These are phyloP conservation scores for Apiospora marii DNA, from an alignment of 2,329 filamentous ascomycete genomes.

Conservation along the genomic window DNA sequence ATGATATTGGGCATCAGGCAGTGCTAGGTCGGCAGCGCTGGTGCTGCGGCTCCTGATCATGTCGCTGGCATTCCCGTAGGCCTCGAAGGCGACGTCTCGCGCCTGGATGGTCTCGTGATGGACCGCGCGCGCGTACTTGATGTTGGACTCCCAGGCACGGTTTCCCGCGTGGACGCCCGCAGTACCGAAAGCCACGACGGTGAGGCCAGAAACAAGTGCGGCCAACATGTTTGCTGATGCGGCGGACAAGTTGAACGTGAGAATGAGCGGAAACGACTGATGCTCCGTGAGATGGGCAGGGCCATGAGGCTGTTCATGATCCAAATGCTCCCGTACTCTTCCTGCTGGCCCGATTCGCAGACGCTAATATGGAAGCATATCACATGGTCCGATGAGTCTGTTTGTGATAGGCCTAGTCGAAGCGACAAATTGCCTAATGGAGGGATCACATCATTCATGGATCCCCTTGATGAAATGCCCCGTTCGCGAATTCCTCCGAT, in stretches of 20 bases:
- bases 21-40: background rate
- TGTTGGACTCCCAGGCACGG: conserved; percentile 26
- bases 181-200: conserved; percentile 1
- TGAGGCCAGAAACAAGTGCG: background rate
- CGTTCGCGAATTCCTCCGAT: background rate
- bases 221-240: background rate
- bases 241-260: background rate
- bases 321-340: background rate
- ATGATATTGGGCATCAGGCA: conserved; percentile 1
- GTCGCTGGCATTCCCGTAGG: background rate
- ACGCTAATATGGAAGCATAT: too few relatives aligned
- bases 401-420: too few relatives aligned
- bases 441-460: too few relatives aligned
- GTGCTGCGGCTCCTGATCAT: background rate
- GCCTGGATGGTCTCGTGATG: background rate
- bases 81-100: background rate
- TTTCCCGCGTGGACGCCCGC: conserved; percentile 22
- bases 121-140: conserved; percentile 12
- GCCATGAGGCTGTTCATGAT: background rate
- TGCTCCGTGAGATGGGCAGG: background rate
- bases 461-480: too few relatives aligned
- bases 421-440: too few relatives aligned
- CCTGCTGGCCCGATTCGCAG: too few relatives aligned
- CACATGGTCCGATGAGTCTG: too few relatives aligned
- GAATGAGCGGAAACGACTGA: background rate